Percentiles rank a stretch among this genome's conserved stretches.
These are phyloP conservation scores for Xylaria sp. DNA, from an alignment of 2,329 filamentous ascomycete genomes.

Conservation along the genomic window DNA sequence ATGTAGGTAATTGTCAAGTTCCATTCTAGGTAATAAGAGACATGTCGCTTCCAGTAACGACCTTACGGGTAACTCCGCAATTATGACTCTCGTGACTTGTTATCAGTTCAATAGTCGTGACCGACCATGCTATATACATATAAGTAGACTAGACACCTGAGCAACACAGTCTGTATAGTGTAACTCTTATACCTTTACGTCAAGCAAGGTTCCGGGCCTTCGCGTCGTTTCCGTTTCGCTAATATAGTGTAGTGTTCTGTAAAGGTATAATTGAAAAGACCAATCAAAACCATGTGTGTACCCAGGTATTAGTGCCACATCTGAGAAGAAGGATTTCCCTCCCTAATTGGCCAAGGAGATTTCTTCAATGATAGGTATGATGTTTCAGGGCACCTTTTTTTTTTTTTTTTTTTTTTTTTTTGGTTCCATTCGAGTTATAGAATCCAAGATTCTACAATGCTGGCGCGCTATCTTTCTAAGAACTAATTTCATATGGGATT, in stretches of 20 bases:
- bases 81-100: not conserved
- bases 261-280: constrained; percentile 16
- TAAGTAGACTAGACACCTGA: not conserved
- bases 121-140: not conserved
- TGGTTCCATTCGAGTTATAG: not conserved
- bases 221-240: not conserved
- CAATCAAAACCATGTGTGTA: constrained; percentile 4
- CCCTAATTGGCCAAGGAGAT: constrained; percentile 23
- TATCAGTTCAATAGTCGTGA: constrained; percentile 1
- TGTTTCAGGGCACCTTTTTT: constrained; percentile 1
- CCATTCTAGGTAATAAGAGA: not conserved
- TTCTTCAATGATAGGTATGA: constrained; percentile 22
- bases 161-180: constrained; percentile 18
- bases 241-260: constrained; percentile 4
- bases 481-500: constrained; percentile 1
- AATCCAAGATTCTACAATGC: constrained; percentile 18
- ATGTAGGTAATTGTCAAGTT: not conserved
- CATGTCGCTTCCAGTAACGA: not conserved
- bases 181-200: not conserved
- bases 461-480: not conserved
- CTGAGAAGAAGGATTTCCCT: constrained; percentile 10
- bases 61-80: not conserved
- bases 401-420: constrained; percentile 3
- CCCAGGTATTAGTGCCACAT: constrained; percentile 15
- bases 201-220: not conserved